Evolutionary conservation across 441 rosid genomes (phyloP).

Genomic region (Gossypium trilobum): DNA sequence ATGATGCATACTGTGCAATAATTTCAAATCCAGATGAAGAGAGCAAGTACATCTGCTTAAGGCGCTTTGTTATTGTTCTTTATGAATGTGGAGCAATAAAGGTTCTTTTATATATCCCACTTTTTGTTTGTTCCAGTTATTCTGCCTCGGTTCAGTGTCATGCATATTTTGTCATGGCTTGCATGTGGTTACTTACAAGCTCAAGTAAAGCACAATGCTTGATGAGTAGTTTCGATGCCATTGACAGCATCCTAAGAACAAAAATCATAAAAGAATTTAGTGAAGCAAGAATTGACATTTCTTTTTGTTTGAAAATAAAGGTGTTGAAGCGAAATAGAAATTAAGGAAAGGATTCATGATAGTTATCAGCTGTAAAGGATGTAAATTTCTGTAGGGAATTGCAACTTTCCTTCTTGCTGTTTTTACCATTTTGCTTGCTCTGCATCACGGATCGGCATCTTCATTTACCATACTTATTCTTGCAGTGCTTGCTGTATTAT

Average conservation of each 20-base stretch:
- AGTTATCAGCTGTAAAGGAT: neutral
- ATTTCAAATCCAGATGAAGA: constrained; percentile 98
- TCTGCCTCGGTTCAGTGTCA: neutral
- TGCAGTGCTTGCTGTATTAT: neutral
- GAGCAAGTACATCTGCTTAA: constrained; percentile 84
- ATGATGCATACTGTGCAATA: constrained; percentile 93
- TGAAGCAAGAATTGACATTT: constrained; percentile 5
- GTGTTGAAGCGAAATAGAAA: neutral
- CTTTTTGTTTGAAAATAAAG: neutral
- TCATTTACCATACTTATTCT: neutral
- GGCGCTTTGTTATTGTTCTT: constrained; percentile 86
- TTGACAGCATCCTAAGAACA: constrained; percentile 3
- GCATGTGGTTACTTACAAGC: neutral
- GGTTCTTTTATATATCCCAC: constrained; percentile 33
- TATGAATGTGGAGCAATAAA: constrained; percentile 74
- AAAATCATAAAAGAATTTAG: neutral
- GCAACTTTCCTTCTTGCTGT: neutral
- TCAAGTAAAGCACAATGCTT: neutral
- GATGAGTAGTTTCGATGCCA: neutral
- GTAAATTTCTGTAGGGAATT: neutral
- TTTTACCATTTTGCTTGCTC: neutral
- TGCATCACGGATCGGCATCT: neutral
- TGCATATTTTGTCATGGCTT: neutral
- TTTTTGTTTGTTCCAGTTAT: neutral
- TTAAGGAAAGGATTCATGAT: neutral